Base-by-base conservation (phyloP, 202 grass and related monocot genomes). In the Brachypodium distachyon region DNA sequence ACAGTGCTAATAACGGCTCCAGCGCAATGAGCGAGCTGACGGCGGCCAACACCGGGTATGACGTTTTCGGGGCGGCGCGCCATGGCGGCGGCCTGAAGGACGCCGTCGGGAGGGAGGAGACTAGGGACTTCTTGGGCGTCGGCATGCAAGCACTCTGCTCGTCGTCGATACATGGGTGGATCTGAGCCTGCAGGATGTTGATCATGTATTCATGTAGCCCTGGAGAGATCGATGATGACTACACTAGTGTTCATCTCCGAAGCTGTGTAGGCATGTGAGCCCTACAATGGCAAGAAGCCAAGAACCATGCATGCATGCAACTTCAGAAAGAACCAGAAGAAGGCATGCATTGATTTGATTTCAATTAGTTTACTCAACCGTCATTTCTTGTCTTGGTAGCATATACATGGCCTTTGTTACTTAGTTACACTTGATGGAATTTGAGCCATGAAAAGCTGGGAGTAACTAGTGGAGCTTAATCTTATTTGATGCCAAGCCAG, bases 121-220 rank as follows among this genome's bases (percentile, higher is more conserved):
- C 96, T 18, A 90, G 92, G 77, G 96, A 99, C 78, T 99, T 99
- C 83, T 77, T 99, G 69, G 96, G 96, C 67, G 96, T 99, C 36
- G 96, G 87, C 55, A 50, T 87, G 71, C 89, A 90, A 74, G 77
- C 87, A 11, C 87, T 96, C 43, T 89, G 89, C 70, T 81, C 84
- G 6, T 53, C 91, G 39, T 90, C 88, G 2, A 82, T 97, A 42
- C 77, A 86, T 67, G 94, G 84, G 7, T 94, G 94, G 90, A 93
- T 97, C 70, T 97, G 67, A 87, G 25, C 34, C 25, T 32, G 12
- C 49, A 64, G 12, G 22, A 74, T 48, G 49, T 16, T 21, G 42
- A 62, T 74, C 38, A 27, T 66, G 62, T 48, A n/a, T n/a, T n/a
- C n/a, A 63, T 75, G 49, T 25, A 54, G 34, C 53, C 32, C 61